Conservation (phyloP, 2,329 filamentous ascomycete genomes). For the Nakataea oryzae region DNA sequence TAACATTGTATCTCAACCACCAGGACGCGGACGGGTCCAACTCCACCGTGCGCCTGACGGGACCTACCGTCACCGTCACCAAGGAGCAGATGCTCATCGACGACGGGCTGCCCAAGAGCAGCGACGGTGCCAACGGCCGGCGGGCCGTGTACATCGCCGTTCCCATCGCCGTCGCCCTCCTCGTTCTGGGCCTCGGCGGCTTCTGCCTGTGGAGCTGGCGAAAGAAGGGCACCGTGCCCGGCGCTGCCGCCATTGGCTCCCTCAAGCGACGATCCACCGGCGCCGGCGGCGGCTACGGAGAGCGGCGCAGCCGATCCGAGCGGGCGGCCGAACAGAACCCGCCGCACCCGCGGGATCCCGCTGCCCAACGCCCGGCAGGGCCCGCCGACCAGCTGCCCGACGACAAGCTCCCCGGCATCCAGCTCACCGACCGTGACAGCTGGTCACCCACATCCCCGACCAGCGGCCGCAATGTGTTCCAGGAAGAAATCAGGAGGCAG, state of each 20-base stretch:
- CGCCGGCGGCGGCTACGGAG: conserved; percentile 14
- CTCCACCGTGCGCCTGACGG: conserved; percentile 7
- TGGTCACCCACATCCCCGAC: conserved; percentile 15
- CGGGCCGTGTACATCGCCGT: conserved; percentile 15
- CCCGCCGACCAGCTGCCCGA: conserved; percentile 2
- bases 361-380: not conserved
- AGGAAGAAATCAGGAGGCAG: conserved; percentile 24
- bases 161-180: conserved; percentile 17
- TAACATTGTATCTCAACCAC: conserved; percentile 13
- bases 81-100: not conserved
- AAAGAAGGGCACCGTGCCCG: conserved; percentile 12
- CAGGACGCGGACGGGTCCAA: conserved; percentile 9
- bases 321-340: conserved; percentile 7
- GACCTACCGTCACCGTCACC: conserved; percentile 17
- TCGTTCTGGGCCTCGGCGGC: conserved; percentile 9
- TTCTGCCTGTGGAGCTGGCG: conserved; percentile 16
- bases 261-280: conserved; percentile 8
- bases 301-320: conserved; percentile 13
- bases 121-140: not conserved
- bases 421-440: conserved; percentile 19
- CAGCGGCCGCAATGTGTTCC: conserved; percentile 21
- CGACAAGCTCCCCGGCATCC: conserved; percentile 11
- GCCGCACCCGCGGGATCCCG: not conserved
- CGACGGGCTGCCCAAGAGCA: not conserved
- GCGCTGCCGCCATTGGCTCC: not conserved